These are phyloP conservation scores for Bacterosira constricta DNA, from an alignment of 108 stramenopile genomes.

Conservation along the genomic window DNA sequence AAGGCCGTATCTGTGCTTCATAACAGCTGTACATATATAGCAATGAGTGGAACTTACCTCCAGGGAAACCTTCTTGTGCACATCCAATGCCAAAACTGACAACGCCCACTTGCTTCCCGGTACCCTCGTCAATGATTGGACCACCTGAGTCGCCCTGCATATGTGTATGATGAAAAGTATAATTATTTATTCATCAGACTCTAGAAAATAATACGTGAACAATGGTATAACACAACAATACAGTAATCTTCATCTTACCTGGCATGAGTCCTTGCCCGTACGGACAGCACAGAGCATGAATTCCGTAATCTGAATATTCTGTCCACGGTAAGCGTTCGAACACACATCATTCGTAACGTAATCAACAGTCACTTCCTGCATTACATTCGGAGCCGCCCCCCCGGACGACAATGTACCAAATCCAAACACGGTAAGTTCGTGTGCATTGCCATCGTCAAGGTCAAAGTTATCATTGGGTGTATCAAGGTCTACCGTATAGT, in stretches of 20 bases:
- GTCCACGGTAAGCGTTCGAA: no score
- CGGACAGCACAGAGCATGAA: not conserved
- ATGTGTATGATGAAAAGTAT: not conserved
- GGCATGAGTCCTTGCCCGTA: not conserved
- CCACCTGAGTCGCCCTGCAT: constrained; percentile 9
- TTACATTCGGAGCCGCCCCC: not conserved
- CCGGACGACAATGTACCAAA: constrained; percentile 2
- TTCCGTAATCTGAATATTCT: not conserved
- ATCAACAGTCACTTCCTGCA: not conserved
- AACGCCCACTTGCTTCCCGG: not conserved
- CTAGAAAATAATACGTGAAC: not conserved
- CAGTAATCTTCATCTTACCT: no score
- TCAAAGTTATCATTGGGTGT: not conserved
- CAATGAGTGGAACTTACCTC: not conserved
- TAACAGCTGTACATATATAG: no score
- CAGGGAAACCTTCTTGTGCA: not conserved
- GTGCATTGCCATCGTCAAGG: no score
- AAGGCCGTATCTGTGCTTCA: no score
- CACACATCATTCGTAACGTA: not conserved
- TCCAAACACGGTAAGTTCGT: not conserved
- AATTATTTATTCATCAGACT: not conserved
- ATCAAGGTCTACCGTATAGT: not conserved
- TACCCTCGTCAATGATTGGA: not conserved
- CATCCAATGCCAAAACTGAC: constrained; percentile 4
- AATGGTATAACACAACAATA: no score